phyloP scores from a whole-genome alignment of 805 yeast genomes.

The Yamadazyma kitorensis region DNA sequence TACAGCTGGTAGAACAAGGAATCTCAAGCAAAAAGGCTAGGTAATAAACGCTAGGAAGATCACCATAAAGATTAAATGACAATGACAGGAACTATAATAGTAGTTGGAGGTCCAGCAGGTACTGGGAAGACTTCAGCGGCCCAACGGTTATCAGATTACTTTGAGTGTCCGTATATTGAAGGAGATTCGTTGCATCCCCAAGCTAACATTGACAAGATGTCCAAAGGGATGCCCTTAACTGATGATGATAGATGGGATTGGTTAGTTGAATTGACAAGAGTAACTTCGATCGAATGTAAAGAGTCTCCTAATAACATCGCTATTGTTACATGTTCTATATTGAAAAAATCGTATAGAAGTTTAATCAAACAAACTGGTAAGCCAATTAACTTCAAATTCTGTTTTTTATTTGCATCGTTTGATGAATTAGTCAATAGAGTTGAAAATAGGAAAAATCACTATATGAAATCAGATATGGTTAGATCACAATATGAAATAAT shows the following conservation, averaged over 20 bases:
- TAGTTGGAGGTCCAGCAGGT: conserved; percentile 95
- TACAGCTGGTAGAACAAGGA: too few species aligned
- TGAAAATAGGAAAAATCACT: conserved; percentile 66
- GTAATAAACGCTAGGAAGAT: too few species aligned
- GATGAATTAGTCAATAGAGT: conserved; percentile 64
- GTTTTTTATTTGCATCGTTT: conserved; percentile 64
- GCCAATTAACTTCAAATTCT: conserved; percentile 45
- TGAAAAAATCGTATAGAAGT: conserved; percentile 73
- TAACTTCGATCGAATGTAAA: conserved; percentile 38
- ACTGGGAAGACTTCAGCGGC: conserved; percentile 90
- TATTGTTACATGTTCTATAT: conserved; percentile 81
- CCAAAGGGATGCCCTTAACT: conserved; percentile 70
- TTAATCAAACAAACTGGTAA: conserved; percentile 42
- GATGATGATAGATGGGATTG: conserved; percentile 95
- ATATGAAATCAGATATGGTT: conserved; percentile 85
- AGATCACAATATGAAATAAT: conserved; percentile 71
- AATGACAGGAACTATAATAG: conserved; percentile 36
- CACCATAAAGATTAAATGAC: too few species aligned
- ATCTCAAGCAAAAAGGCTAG: too few species aligned
- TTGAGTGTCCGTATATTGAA: conserved; percentile 63
- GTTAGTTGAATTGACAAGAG: conserved; percentile 54
- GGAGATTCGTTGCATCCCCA: conserved; percentile 82
- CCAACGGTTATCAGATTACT: conserved; percentile 40
- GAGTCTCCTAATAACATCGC: conserved; percentile 24
- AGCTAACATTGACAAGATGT: conserved; percentile 78